Evolutionary conservation across 495 filamentous ascomycete genomes (phyloP).

Genomic region (Cudoniella acicularis): DNA sequence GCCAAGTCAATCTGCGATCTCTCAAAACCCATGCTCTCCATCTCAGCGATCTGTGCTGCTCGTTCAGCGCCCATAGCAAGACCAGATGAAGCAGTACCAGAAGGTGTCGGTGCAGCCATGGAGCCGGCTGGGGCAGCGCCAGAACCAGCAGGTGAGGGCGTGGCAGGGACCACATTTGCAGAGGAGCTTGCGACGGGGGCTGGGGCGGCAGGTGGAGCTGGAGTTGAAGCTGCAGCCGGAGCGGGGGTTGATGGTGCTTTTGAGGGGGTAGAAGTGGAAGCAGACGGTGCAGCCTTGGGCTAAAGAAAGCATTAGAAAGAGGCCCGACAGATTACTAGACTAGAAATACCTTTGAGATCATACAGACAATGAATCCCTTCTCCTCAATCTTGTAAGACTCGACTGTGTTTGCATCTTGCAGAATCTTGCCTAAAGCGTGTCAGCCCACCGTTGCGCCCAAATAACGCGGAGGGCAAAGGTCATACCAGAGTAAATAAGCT

Average conservation of each 20-base stretch:
- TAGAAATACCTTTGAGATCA: slow-evolving; percentile 83
- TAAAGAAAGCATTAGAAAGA: slow-evolving; percentile 21
- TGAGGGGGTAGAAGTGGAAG: slow-evolving; percentile 15
- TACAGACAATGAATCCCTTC: slow-evolving; percentile 98
- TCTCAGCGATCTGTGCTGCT: slow-evolving; percentile 82
- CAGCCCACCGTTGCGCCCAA: not conserved
- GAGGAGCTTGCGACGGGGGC: slow-evolving; percentile 36
- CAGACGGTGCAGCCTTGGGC: slow-evolving; percentile 17
- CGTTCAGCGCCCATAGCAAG: slow-evolving; percentile 80
- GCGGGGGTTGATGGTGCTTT: slow-evolving; percentile 72
- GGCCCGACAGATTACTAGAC: not conserved
- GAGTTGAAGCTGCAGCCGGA: slow-evolving; percentile 54
- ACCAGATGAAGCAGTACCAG: slow-evolving; percentile 72
- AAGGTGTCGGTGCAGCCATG: slow-evolving; percentile 32
- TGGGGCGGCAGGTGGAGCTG: slow-evolving; percentile 56
- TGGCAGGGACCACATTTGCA: slow-evolving; percentile 56
- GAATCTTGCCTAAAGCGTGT: slow-evolving; percentile 74
- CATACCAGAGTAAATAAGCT: slow-evolving; percentile 96
- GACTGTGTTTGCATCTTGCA: slow-evolving; percentile 94
- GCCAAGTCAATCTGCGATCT: slow-evolving; percentile 83
- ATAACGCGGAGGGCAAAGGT: slow-evolving; percentile 14
- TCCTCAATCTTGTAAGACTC: slow-evolving; percentile 97
- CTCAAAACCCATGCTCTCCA: slow-evolving; percentile 95
- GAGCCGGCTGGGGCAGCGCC: slow-evolving; percentile 41
- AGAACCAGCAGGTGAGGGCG: slow-evolving; percentile 49